A percentile compares a stretch with the other conserved stretches of the same genome.
Evolutionary conservation across 2,329 filamentous ascomycete species (phyloP).

Genomic region (Scedosporium apiospermum): DNA sequence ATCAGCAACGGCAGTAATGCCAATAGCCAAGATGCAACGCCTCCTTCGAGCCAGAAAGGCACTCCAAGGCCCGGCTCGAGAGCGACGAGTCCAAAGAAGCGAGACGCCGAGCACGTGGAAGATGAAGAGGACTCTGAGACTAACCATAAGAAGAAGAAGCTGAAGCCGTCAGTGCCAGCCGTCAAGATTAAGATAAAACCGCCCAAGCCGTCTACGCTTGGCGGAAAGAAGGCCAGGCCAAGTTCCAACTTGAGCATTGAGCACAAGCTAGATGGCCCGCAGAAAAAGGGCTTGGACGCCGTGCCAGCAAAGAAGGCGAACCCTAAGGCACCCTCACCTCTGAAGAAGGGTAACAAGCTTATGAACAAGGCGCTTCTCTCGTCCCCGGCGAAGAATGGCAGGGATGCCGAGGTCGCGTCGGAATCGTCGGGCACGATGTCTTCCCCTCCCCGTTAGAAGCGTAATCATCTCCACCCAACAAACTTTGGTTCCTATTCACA

Average conservation of each 20-base stretch:
- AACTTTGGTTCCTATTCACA: no score
- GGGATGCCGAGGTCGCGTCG: conserved; percentile 40
- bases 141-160: conserved; percentile 49
- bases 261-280: conserved; percentile 24
- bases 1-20: conserved; percentile 45
- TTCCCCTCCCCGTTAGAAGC: conserved; percentile 31
- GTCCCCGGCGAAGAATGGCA: conserved; percentile 39
- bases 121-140: conserved; percentile 44
- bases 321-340: conserved; percentile 26
- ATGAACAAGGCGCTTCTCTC: conserved; percentile 36
- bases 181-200: conserved; percentile 42
- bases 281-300: conserved; percentile 14
- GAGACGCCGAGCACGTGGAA: conserved; percentile 44
- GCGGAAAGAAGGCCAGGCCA: conserved; percentile 44
- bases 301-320: conserved; percentile 25
- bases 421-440: conserved; percentile 49
- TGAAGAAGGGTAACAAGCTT: conserved; percentile 29
- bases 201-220: conserved; percentile 5
- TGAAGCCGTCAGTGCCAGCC: conserved; percentile 29
- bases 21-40: conserved; percentile 44
- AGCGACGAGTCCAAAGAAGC: conserved; percentile 45
- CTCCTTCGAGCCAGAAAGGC: conserved; percentile 53
- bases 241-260: conserved; percentile 40
- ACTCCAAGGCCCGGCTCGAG: conserved; percentile 48
- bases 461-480: conserved; percentile 2